These are phyloP conservation scores for Cutaneotrichosporon sp. DNA, from an alignment of 1,284 basidiomycete genomes.

Conservation along the genomic window DNA sequence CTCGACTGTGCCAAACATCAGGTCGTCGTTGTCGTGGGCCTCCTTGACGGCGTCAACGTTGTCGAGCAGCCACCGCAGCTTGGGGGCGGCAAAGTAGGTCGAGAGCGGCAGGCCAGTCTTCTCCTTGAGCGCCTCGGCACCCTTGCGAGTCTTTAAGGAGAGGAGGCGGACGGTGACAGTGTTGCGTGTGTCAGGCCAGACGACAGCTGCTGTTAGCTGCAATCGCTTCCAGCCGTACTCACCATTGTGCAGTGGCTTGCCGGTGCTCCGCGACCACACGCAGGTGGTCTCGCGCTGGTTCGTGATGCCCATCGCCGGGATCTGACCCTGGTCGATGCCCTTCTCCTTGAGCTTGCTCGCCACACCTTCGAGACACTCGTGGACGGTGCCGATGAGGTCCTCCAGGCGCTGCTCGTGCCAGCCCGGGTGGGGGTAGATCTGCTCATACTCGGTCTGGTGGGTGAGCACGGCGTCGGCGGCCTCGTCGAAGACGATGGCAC, in stretches of 20 bases:
- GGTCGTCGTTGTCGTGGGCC: slow-evolving; percentile 78
- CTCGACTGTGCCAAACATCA: slow-evolving; percentile 93
- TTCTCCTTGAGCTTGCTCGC: slow-evolving; percentile 69
- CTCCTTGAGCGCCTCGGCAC: slow-evolving; percentile 20
- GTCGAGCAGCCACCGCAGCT: slow-evolving; percentile 95
- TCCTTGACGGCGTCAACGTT: slow-evolving; percentile 73
- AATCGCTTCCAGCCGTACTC: background rate
- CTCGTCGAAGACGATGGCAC: slow-evolving; percentile 91
- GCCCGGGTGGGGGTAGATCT: slow-evolving; percentile 85
- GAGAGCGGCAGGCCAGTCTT: slow-evolving; percentile 69
- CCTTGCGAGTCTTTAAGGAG: slow-evolving; percentile 14
- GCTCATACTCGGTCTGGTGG: slow-evolving; percentile 85
- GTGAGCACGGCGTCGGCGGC: slow-evolving; percentile 82
- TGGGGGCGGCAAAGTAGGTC: slow-evolving; percentile 95
- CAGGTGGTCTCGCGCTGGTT: slow-evolving; percentile 97
- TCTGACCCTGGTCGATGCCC: slow-evolving; percentile 70
- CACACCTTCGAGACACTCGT: slow-evolving; percentile 74
- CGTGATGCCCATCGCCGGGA: slow-evolving; percentile 88
- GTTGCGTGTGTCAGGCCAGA: slow-evolving; percentile 91
- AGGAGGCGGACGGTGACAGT: slow-evolving; percentile 19
- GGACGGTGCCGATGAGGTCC: slow-evolving; percentile 77
- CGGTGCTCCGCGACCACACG: slow-evolving; percentile 87
- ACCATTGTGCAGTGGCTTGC: slow-evolving; percentile 74
- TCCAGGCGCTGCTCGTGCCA: slow-evolving; percentile 95
- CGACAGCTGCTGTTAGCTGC: slow-evolving; percentile 64